Base-by-base conservation (phyloP, 805 yeast species). In the Barnettozyma wickerhamii region DNA sequence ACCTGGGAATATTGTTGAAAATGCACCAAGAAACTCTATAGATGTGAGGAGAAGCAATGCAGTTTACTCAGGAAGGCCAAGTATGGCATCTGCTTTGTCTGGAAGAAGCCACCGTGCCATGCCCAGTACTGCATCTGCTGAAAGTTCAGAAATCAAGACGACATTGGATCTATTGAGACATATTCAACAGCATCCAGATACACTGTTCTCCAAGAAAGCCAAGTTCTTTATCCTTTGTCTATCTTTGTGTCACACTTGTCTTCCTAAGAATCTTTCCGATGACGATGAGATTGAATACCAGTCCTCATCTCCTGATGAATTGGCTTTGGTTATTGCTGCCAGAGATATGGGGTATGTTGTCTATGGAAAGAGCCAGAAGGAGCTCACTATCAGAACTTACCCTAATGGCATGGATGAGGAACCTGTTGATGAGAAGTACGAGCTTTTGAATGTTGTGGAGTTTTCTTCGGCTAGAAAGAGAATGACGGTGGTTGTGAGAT, bases 231-330 rank as follows among this genome's bases (percentile, higher is more conserved):
- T 93, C 38, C 63, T 93, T 33, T 73, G 89, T 2, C 66, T 93
- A 38, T 93, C 98, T 0, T 65, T 93, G 34, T 93, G 99, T 53
- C 96, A 90, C 57, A 75, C 93, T 0, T 91, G 98, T 58, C 65
- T 87, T 35, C 98, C 98, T 2, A 81, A 82, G 48, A 72, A 64
- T 31, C 51, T 58, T 1, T 53, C 53, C 17, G 60, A 52, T 10
- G 63, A 60, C 1, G 79, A 70, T 18, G 66, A 70, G 18, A 75
- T 89, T 19, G 81, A 78, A 42, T 93, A 93, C 53, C 97, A 91
- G 58, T 87, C 98, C 0, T 80, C 98, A 0, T 90, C 97, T 0
- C 99, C 99, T 0, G 99, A 93, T 63, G 99, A 93, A 59, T 64
- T 90, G 37, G 99, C 99, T 0, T 66, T 93, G 23, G 91, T 93